A percentile compares a stretch with the other conserved stretches of the same genome.
Evolutionary conservation across 345 rosid genomes (phyloP).

Genomic region (Syzygium aqueum): DNA sequence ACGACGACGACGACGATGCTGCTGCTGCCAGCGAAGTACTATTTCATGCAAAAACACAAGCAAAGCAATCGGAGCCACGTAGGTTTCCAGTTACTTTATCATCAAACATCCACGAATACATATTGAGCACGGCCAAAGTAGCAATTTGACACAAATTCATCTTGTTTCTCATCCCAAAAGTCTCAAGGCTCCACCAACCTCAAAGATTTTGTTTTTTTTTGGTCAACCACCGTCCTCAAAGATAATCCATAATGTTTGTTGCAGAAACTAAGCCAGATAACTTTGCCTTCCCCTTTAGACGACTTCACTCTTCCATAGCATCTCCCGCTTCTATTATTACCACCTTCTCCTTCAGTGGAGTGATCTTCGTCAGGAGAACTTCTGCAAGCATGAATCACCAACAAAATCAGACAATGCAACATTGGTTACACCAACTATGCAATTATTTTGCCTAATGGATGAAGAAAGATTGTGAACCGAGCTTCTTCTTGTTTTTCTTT

Average conservation of each 20-base stretch:
- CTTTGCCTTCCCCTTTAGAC: background rate
- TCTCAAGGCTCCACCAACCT: background rate
- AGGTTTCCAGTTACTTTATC: background rate
- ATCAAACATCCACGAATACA: background rate
- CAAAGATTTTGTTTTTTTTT: too few species aligned
- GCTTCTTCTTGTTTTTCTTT: background rate
- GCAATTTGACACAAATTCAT: background rate
- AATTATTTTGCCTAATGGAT: background rate
- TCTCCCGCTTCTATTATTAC: slow-evolving; percentile 5
- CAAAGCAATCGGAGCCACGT: background rate
- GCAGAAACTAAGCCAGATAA: background rate
- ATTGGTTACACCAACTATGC: background rate
- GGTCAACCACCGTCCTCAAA: too few species aligned
- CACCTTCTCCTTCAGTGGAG: slow-evolving; percentile 11
- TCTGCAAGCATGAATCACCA: slow-evolving; percentile 1
- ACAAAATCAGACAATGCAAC: background rate
- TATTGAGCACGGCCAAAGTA: background rate
- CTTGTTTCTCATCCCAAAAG: background rate
- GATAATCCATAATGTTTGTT: background rate
- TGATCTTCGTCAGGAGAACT: slow-evolving; percentile 10
- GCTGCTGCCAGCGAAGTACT: background rate
- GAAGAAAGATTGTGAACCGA: background rate
- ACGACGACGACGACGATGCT: background rate
- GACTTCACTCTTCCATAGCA: slow-evolving; percentile 7
- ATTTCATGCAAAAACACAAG: background rate